A percentile compares a stretch with the other conserved stretches of the same genome.
phyloP scores from a whole-genome alignment of 2,329 filamentous ascomycete species.

The Alternaria hordeiaustralica region DNA sequence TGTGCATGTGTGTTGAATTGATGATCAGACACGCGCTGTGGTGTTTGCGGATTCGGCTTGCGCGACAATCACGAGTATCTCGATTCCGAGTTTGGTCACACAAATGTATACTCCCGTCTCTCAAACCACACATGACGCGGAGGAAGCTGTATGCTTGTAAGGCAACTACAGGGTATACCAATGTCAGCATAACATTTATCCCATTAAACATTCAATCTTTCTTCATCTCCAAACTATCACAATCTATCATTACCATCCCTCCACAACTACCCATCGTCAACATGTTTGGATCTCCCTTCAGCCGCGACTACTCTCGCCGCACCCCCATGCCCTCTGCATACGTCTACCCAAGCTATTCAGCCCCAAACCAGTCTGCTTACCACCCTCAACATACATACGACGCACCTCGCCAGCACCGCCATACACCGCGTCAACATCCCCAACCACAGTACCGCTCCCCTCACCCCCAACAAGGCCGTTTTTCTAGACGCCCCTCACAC shows the following conservation, averaged over 20 bases:
- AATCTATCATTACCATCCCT: neutral
- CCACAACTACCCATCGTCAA: neutral
- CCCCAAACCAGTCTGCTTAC: neutral
- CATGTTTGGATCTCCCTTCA: slow-evolving; percentile 10
- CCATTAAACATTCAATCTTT: neutral
- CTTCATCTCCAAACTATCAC: neutral
- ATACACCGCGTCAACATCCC: neutral
- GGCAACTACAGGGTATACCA: neutral
- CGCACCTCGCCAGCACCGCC: neutral
- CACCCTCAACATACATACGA: neutral
- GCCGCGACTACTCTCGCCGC: slow-evolving; percentile 2
- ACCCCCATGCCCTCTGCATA: neutral
- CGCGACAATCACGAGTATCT: slow-evolving; percentile 2
- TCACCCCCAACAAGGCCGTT: no score
- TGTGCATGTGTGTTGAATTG: neutral
- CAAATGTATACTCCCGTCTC: slow-evolving; percentile 1
- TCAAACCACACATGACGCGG: neutral
- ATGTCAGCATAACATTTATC: neutral
- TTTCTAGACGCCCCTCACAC: neutral
- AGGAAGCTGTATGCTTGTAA: neutral
- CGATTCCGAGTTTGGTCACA: slow-evolving; percentile 3
- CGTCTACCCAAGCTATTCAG: neutral
- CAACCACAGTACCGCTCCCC: neutral
- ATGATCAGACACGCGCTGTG: neutral
- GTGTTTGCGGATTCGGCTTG: slow-evolving; percentile 11